These are phyloP conservation scores for Thermothelomyces thermophilus DNA, from an alignment of 2,329 filamentous ascomycete species.

Conservation along the genomic window DNA sequence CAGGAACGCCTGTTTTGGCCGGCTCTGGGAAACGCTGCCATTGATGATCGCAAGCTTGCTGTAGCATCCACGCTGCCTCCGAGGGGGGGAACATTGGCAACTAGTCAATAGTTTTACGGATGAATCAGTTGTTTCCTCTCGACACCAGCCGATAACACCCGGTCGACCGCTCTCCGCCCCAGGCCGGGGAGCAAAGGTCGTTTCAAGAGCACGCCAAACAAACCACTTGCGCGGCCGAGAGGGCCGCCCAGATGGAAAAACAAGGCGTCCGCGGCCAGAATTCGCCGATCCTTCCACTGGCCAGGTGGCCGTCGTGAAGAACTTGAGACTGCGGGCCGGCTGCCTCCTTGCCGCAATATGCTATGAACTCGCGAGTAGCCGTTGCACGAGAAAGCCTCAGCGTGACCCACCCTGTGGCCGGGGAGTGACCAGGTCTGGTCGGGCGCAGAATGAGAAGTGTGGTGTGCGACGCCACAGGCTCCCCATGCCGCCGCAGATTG, in stretches of 20 bases:
- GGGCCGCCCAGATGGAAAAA: too few relatives aligned
- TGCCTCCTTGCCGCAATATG: background rate
- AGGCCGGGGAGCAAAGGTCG: too few relatives aligned
- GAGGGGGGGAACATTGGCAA: too few relatives aligned
- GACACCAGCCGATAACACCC: too few relatives aligned
- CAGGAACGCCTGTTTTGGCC: background rate
- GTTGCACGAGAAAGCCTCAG: background rate
- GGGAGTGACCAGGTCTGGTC: background rate
- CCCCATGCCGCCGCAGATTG: background rate
- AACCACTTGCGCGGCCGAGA: too few relatives aligned
- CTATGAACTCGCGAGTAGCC: background rate
- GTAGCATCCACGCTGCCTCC: background rate
- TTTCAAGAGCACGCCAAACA: too few relatives aligned
- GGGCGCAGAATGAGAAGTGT: background rate
- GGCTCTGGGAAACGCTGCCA: background rate
- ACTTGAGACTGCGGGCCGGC: too few relatives aligned
- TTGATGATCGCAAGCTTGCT: background rate
- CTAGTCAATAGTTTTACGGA: background rate
- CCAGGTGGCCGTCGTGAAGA: too few relatives aligned
- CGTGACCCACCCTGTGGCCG: slow-evolving; percentile 4
- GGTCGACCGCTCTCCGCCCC: too few relatives aligned
- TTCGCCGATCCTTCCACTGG: too few relatives aligned
- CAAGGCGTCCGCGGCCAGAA: too few relatives aligned
- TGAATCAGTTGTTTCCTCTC: background rate
- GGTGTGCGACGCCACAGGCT: background rate